Base-by-base conservation (phyloP, 495 filamentous ascomycete species). In the Podospora anserina region DNA sequence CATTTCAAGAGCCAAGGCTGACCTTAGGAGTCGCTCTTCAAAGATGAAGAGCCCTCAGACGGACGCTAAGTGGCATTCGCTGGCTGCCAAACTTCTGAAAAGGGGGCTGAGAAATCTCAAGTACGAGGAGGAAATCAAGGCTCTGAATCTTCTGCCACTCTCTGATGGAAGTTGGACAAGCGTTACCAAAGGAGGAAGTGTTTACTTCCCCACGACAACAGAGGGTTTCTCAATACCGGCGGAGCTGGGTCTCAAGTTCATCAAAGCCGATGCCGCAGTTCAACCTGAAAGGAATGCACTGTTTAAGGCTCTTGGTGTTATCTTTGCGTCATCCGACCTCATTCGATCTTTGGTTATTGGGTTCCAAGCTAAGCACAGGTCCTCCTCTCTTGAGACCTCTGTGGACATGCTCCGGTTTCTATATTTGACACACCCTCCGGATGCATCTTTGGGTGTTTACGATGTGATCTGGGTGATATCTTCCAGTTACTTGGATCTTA, bases 251-350 rank as follows among this genome's bases (percentile, higher is more conserved):
- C 11, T 70, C 9, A 56, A 61, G 18, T 68, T 79, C 5, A 64
- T 76, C 27, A 27, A 69, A 3, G 11, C 61, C 15, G 55, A 56
- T 9, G 69, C 71, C 11, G 60, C 58, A 4, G 62, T 39, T 19
- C 39, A 70, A 18, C 57, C 63, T 2, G 61, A 71, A 4, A 68
- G 78, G 16, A 71, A 61, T 30, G 1, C 30, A 3, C 55, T 81
- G 1, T 79, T 81, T 65, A 23, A n/a, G 11, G 7, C 70, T 11
- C 65, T 79, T 1, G 78, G 74, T 16, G 72, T 71, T 4, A 34
- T 56, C n/a, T 63, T 19, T 7, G 60, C 60, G 15, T 19, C 54
- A 28, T 26, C 49, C 3, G 15, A 49, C n/a, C 5, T 2, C 5
- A 61, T 49, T 49, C 53, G 68, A 26, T 30, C 26, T 2, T 2